Evolutionary conservation across 2,329 filamentous ascomycete genomes (phyloP).

Genomic region (Stemphylium vesicarium): DNA sequence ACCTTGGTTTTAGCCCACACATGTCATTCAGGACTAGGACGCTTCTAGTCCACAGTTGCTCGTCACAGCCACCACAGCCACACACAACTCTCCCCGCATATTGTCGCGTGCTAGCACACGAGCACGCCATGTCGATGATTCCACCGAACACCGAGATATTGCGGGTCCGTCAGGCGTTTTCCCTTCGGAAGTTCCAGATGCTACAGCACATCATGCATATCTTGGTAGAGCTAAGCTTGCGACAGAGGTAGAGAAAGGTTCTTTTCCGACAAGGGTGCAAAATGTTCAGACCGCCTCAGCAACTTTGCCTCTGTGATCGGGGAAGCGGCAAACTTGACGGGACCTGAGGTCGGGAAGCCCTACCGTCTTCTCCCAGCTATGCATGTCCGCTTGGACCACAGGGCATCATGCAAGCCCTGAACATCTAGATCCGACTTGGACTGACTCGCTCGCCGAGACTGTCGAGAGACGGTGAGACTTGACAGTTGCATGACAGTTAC

Average conservation of each 20-base stretch:
- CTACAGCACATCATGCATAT: neutral
- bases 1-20: neutral
- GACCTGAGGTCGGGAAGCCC: neutral
- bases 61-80: slow-evolving; percentile 3
- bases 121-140: neutral
- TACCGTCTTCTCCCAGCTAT: slow-evolving; percentile 3
- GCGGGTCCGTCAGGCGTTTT: neutral
- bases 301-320: neutral
- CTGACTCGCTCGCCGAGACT: slow-evolving; percentile 12
- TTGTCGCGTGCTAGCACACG: slow-evolving; percentile 1
- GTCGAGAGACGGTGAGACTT: slow-evolving; percentile 15
- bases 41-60: neutral
- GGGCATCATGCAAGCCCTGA: slow-evolving; percentile 4
- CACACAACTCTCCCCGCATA: neutral
- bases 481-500: slow-evolving; percentile 12
- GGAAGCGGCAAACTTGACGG: slow-evolving; percentile 1
- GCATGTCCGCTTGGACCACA: slow-evolving; percentile 2
- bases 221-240: neutral
- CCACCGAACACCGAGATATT: neutral
- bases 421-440: slow-evolving; percentile 1
- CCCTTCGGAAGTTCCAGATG: neutral
- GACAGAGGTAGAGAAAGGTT: neutral
- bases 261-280: neutral
- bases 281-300: neutral
- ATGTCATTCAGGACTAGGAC: too few species aligned